phyloP scores from a whole-genome alignment of 371 early-diverging fungal genomes.

The Mucor sp. region DNA sequence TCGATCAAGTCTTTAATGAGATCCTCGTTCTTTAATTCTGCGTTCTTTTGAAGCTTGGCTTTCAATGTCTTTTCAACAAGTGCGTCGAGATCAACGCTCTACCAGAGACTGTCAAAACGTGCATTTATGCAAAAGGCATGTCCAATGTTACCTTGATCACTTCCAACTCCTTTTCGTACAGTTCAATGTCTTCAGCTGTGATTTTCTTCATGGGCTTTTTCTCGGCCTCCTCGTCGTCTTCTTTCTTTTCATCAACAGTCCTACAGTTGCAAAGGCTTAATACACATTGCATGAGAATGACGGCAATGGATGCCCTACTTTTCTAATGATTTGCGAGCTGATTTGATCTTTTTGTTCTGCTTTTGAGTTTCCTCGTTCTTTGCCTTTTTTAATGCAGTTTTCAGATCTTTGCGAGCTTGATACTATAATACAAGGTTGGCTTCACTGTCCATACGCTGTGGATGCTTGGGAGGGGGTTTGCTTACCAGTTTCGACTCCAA shows the following conservation, averaged over 20 bases:
- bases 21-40: slow-evolving; percentile 26
- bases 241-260: background rate
- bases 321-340: slow-evolving; percentile 23
- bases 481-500: slow-evolving; percentile 41
- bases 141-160: slow-evolving; percentile 30
- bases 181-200: slow-evolving; percentile 24
- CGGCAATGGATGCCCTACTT: background rate
- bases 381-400: slow-evolving; percentile 35
- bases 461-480: background rate
- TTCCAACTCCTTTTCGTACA: slow-evolving; percentile 37
- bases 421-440: slow-evolving; percentile 19
- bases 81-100: slow-evolving; percentile 40
- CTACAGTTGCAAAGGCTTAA: background rate
- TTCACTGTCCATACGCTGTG: background rate
- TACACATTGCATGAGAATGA: background rate
- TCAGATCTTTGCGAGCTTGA: slow-evolving; percentile 40
- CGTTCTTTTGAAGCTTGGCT: slow-evolving; percentile 32
- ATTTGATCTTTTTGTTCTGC: slow-evolving; percentile 35
- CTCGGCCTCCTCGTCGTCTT: background rate
- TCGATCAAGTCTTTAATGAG: slow-evolving; percentile 13
- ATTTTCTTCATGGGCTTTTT: slow-evolving; percentile 13
- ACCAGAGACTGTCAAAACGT: background rate
- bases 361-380: slow-evolving; percentile 36
- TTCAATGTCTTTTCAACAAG: slow-evolving; percentile 36
- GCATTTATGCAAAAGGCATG: background rate